A percentile compares a stretch with the other conserved stretches of the same genome.
These are phyloP conservation scores for Fusarium xyrophilum DNA, from an alignment of 2,329 filamentous ascomycete genomes.

Conservation along the genomic window DNA sequence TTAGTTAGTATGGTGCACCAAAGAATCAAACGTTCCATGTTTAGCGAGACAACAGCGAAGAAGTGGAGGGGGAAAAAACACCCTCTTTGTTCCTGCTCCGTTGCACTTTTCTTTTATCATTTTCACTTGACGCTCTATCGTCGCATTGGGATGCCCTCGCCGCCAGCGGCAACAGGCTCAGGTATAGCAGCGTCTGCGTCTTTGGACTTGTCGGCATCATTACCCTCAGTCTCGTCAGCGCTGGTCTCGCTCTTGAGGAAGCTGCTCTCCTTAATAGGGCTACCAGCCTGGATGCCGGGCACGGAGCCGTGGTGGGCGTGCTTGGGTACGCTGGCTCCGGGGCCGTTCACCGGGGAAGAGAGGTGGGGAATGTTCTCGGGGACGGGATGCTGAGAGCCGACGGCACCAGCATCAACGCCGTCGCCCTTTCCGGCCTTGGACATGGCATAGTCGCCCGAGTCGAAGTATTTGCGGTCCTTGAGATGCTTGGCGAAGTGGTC, in stretches of 20 bases:
- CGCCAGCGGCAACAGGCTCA: slow-evolving; percentile 35
- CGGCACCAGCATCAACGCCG: slow-evolving; percentile 88
- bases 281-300: slow-evolving; percentile 67
- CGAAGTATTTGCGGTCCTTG: slow-evolving; percentile 99
- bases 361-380: slow-evolving; percentile 95
- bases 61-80: not conserved
- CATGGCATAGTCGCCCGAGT: slow-evolving; percentile 94
- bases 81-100: not conserved
- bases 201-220: slow-evolving; percentile 50
- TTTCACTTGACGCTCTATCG: slow-evolving; percentile 50
- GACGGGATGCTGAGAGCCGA: slow-evolving; percentile 92
- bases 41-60: slow-evolving; percentile 7
- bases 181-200: slow-evolving; percentile 42
- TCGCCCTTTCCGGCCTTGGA: slow-evolving; percentile 97
- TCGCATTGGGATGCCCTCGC: slow-evolving; percentile 67
- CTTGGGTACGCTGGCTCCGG: slow-evolving; percentile 44
- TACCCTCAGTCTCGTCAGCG: slow-evolving; percentile 57
- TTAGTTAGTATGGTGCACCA: too few species aligned
- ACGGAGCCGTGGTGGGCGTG: slow-evolving; percentile 53
- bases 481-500: slow-evolving; percentile 97
- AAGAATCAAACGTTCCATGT: slow-evolving; percentile 15
- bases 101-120: slow-evolving; percentile 3
- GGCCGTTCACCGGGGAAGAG: slow-evolving; percentile 65
- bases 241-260: slow-evolving; percentile 85
- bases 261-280: slow-evolving; percentile 89